Conservation (phyloP, 306 rosid genomes). For the Vigna unguiculata region DNA sequence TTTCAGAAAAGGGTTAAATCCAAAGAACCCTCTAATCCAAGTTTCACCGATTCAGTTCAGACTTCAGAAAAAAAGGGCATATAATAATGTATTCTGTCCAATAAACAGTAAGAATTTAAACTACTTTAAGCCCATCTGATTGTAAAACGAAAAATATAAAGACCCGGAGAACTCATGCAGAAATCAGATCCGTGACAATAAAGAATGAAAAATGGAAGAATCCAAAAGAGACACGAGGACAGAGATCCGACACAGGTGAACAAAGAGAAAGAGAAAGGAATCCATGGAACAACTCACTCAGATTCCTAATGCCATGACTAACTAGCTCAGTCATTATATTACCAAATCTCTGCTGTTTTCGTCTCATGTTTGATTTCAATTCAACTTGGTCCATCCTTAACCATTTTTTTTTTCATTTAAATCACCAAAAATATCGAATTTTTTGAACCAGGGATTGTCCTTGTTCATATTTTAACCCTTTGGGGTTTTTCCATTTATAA, state of each 20-base stretch:
- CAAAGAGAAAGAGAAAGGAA: not conserved
- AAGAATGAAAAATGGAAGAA: slow-evolving; percentile 13
- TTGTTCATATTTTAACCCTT: too few species aligned
- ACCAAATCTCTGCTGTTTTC: too few species aligned
- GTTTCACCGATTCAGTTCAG: slow-evolving; percentile 10
- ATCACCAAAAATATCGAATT: too few species aligned
- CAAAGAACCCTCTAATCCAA: slow-evolving; percentile 5
- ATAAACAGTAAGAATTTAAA: not conserved
- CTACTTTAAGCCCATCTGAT: slow-evolving; percentile 23
- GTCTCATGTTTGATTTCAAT: too few species aligned
- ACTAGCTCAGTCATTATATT: too few species aligned
- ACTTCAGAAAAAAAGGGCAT: not conserved
- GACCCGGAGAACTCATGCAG: not conserved
- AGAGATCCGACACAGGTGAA: not conserved
- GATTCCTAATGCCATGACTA: not conserved
- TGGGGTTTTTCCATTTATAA: too few species aligned
- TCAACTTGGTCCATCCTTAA: not conserved
- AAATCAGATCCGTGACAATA: slow-evolving; percentile 44
- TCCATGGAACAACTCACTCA: not conserved
- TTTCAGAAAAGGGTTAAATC: not conserved
- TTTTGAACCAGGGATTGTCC: too few species aligned
- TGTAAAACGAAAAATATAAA: not conserved
- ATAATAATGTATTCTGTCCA: not conserved
- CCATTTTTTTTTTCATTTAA: too few species aligned
- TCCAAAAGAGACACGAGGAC: not conserved